Conservation (phyloP, 805 yeast species). For the Candida chilensis region DNA sequence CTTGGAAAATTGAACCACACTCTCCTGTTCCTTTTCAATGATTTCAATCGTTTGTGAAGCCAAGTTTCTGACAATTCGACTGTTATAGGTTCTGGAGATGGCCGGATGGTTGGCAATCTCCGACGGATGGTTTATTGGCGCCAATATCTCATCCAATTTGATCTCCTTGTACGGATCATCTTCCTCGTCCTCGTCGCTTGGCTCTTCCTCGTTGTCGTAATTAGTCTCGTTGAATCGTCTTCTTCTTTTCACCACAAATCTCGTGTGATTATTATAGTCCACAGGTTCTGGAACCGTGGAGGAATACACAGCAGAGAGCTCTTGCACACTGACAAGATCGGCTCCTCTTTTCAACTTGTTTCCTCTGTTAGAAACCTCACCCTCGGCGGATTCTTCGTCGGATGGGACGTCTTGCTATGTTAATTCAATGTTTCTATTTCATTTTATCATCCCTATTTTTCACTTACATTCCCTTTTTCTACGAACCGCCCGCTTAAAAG, state of each 20-base stretch:
- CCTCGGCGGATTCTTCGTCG: constrained; percentile 13
- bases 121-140: constrained; percentile 74
- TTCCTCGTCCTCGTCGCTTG: constrained; percentile 11
- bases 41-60: constrained; percentile 68
- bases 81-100: constrained; percentile 55
- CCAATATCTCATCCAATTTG: constrained; percentile 39
- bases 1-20: constrained; percentile 61
- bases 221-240: constrained; percentile 9
- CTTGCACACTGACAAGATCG: constrained; percentile 6
- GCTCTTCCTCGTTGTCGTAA: constrained; percentile 6
- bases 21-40: constrained; percentile 75
- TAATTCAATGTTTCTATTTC: too few relatives aligned
- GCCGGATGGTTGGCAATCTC: constrained; percentile 70
- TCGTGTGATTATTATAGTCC: constrained; percentile 17
- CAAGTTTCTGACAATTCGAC: constrained; percentile 37
- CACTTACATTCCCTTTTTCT: too few relatives aligned
- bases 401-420: too few relatives aligned
- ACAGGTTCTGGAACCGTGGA: constrained; percentile 15
- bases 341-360: constrained; percentile 46
- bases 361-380: constrained; percentile 40
- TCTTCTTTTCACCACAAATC: constrained; percentile 17
- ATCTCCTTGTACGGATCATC: constrained; percentile 18
- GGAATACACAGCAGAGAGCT: not conserved
- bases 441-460: too few relatives aligned
- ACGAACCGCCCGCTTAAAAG: too few relatives aligned